These are phyloP conservation scores for Boletus sensibilis DNA, from an alignment of 768 basidiomycete genomes.

Conservation along the genomic window DNA sequence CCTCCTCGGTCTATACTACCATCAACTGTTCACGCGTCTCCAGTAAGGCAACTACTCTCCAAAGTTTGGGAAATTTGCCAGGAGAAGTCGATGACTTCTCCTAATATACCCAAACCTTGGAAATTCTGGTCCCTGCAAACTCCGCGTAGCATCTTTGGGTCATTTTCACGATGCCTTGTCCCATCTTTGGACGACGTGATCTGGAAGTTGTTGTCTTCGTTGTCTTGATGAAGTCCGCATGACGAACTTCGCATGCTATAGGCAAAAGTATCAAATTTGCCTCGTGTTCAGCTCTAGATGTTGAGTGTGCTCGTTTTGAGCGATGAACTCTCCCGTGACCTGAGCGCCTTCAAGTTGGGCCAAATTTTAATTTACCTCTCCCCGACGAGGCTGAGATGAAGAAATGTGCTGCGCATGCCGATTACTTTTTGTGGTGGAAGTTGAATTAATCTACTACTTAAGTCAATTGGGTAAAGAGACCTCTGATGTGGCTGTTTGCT, in stretches of 20 bases:
- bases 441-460: not conserved
- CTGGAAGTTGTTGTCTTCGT: constrained; percentile 10
- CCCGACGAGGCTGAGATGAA: constrained; percentile 1
- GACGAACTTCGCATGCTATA: constrained; percentile 9
- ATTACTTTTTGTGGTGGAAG: not conserved
- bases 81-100: not conserved
- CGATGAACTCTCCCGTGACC: constrained; percentile 1
- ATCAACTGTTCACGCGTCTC: constrained; percentile 6
- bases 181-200: constrained; percentile 13
- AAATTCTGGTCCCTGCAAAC: constrained; percentile 19
- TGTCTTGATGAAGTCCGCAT: constrained; percentile 15
- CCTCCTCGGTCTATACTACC: constrained; percentile 29
- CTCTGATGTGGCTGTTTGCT: constrained; percentile 1
- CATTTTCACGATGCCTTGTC: not conserved
- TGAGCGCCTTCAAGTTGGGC: not conserved
- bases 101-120: constrained; percentile 10
- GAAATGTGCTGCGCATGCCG: not conserved
- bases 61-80: constrained; percentile 6
- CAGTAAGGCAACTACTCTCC: constrained; percentile 16
- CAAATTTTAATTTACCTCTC: constrained; percentile 13
- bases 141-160: constrained; percentile 14
- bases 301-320: constrained; percentile 4
- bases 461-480: not conserved
- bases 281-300: constrained; percentile 17
- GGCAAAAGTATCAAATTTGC: constrained; percentile 2